phyloP scores from a whole-genome alignment of 108 stramenopile species.

The Nitzschia sp. region DNA sequence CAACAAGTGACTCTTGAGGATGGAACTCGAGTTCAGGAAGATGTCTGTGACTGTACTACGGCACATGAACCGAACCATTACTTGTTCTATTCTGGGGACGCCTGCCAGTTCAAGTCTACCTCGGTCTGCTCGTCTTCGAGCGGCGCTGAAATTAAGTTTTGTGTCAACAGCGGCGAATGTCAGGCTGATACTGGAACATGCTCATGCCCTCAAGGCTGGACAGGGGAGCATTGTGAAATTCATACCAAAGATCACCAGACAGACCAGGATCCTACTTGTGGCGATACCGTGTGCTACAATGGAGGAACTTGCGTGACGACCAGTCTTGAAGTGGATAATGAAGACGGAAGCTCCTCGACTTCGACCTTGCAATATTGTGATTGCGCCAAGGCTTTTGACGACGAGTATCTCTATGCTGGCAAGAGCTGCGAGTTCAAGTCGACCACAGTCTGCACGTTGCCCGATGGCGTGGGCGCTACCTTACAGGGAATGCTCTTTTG shows the following conservation, averaged over 20 bases:
- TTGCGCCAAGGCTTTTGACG: conserved; percentile 42
- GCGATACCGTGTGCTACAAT: conserved; percentile 47
- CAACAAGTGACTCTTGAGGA: neutral
- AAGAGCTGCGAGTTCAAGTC: conserved; percentile 32
- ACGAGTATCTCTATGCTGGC: conserved; percentile 31
- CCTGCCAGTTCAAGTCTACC: conserved; percentile 41
- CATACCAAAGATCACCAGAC: conserved; percentile 5
- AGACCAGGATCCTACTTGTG: conserved; percentile 29
- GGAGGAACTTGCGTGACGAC: conserved; percentile 37
- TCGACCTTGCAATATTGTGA: conserved; percentile 36
- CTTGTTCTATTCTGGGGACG: conserved; percentile 21
- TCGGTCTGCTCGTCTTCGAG: conserved; percentile 12
- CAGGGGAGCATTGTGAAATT: conserved; percentile 12
- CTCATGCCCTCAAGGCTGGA: conserved; percentile 12
- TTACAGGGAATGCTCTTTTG: conserved; percentile 19
- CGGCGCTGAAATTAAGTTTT: conserved; percentile 25
- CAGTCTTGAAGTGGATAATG: neutral
- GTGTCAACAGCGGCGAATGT: conserved; percentile 51
- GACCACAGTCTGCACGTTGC: conserved; percentile 21
- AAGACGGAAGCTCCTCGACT: conserved; percentile 9
- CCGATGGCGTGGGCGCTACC: conserved; percentile 5
- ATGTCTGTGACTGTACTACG: conserved; percentile 32
- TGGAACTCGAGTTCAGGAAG: conserved; percentile 6
- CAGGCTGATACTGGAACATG: neutral
- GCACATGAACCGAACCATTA: conserved; percentile 1